phyloP scores from a whole-genome alignment of 805 yeast species.

The Zygosaccharomyces bailii region DNA sequence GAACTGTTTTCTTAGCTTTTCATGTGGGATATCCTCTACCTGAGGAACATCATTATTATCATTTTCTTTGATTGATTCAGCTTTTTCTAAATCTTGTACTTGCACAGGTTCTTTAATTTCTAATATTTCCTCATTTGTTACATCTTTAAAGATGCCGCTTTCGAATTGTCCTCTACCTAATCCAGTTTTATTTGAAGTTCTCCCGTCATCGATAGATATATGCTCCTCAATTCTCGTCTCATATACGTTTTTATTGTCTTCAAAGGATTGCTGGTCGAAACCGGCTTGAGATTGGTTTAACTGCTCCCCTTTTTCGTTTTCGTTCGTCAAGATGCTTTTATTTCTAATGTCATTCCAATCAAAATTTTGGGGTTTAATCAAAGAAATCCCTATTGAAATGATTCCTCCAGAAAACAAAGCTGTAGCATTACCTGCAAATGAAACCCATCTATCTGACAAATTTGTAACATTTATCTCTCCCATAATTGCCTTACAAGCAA shows the following conservation, averaged over 20 bases:
- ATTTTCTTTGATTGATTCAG: background rate
- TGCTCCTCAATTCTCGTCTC: too few species aligned
- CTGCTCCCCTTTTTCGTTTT: too few species aligned
- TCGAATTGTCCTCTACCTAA: too few species aligned
- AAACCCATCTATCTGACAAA: constrained; percentile 39
- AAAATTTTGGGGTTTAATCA: constrained; percentile 41
- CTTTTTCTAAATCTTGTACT: constrained; percentile 4
- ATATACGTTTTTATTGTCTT: too few species aligned
- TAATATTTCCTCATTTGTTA: background rate
- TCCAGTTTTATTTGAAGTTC: too few species aligned
- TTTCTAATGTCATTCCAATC: constrained; percentile 39
- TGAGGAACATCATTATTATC: constrained; percentile 25
- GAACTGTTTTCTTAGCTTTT: constrained; percentile 32
- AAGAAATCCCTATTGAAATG: constrained; percentile 33
- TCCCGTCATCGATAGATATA: too few species aligned
- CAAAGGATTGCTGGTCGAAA: too few species aligned
- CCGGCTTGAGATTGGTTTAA: too few species aligned
- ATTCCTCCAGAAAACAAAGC: constrained; percentile 40
- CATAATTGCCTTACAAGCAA: constrained; percentile 35
- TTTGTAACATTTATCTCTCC: constrained; percentile 39
- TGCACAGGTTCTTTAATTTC: background rate
- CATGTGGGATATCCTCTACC: constrained; percentile 27
- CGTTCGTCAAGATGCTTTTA: constrained; percentile 31
- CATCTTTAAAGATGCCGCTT: constrained; percentile 5
- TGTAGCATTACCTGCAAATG: constrained; percentile 41